Conservation (phyloP, 2,329 filamentous ascomycete genomes). For the Curvularia lunata region DNA sequence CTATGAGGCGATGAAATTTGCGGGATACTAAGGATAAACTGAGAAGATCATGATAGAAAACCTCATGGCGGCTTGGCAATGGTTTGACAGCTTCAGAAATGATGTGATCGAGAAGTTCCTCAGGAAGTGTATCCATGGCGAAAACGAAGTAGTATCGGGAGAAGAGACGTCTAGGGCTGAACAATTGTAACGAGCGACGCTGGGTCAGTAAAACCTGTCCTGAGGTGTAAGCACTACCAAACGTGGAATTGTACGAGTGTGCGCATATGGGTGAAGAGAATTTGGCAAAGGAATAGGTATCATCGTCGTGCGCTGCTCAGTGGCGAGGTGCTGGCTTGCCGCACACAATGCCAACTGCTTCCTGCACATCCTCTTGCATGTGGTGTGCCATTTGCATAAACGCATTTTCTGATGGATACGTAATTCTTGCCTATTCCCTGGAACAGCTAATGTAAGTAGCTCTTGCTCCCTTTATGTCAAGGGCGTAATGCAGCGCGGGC, state of each 20-base stretch:
- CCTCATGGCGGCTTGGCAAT: slow-evolving; percentile 6
- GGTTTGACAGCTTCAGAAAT: slow-evolving; percentile 8
- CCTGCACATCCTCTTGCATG: not conserved
- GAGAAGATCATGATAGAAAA: slow-evolving; percentile 6
- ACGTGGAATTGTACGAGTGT: not conserved
- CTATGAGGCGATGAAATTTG: slow-evolving; percentile 14
- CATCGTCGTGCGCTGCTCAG: not conserved
- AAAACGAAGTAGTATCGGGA: not conserved
- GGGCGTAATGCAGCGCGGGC: not conserved
- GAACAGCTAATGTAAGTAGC: not conserved
- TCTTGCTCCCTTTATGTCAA: not conserved
- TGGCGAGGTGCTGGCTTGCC: not conserved
- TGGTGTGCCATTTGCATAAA: not conserved
- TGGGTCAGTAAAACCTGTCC: not conserved
- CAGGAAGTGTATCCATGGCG: slow-evolving; percentile 15
- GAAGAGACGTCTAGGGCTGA: not conserved
- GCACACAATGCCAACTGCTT: not conserved
- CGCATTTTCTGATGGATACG: no score
- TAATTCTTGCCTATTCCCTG: no score
- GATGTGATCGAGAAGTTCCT: slow-evolving; percentile 19
- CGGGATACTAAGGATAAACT: slow-evolving; percentile 15
- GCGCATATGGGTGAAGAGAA: not conserved
- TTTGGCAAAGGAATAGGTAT: not conserved
- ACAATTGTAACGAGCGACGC: not conserved
- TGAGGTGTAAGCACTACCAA: not conserved